Conservation (phyloP, 1,284 basidiomycete species). For the Cryptococcus neoformans region DNA sequence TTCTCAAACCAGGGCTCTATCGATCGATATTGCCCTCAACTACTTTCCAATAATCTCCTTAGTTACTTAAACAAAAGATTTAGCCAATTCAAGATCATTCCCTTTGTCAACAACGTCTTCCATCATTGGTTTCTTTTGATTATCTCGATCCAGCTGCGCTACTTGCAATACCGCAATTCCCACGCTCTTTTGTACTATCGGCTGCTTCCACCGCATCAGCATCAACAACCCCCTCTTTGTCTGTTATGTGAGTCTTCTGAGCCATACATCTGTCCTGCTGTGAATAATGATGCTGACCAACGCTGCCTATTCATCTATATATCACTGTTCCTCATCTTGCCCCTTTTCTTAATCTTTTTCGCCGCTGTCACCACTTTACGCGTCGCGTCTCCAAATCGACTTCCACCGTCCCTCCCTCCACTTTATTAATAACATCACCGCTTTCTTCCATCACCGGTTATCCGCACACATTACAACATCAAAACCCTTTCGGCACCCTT, state of each 20-base stretch:
- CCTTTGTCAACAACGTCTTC: neutral
- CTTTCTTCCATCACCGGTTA: neutral
- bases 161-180: neutral
- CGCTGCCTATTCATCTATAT: neutral
- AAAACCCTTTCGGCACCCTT: neutral
- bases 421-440: neutral
- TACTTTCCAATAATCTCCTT: no score
- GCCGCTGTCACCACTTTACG: neutral
- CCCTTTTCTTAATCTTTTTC: neutral
- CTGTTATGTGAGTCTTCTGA: neutral
- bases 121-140: neutral
- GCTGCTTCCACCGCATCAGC: no score
- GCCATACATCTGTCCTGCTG: no score
- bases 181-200: neutral
- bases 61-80: no score
- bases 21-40: no score
- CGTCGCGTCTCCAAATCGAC: neutral
- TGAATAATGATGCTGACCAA: neutral
- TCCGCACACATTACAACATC: neutral
- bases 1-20: no score
- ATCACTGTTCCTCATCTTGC: neutral
- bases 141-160: neutral
- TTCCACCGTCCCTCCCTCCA: no score
- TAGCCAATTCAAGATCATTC: no score
- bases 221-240: neutral